Evolutionary conservation across 2,329 filamentous ascomycete species (phyloP).

Genomic region (Tolypocladium ovalisporum): DNA sequence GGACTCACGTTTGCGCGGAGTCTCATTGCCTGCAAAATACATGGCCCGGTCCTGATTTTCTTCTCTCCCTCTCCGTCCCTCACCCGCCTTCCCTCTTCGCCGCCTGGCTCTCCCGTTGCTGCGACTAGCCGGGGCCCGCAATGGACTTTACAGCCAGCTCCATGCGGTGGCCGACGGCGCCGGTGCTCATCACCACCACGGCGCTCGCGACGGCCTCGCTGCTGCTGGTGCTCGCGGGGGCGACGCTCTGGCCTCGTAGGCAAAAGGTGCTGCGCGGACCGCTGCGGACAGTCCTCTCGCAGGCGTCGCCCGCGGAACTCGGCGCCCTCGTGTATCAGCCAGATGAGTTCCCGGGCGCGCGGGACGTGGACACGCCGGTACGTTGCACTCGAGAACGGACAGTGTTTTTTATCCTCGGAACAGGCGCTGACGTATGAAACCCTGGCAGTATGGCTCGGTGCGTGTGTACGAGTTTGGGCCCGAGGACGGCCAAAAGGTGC

Average conservation of each 20-base stretch:
- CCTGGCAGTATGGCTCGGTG: constrained; percentile 56
- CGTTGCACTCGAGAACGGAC: constrained; percentile 9
- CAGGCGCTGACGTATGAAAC: constrained; percentile 3
- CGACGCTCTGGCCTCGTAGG: constrained; percentile 28
- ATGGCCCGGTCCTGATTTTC: neutral
- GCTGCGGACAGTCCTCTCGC: constrained; percentile 27
- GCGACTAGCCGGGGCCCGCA: neutral
- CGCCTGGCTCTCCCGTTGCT: neutral
- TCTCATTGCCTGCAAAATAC: neutral
- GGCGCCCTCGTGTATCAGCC: constrained; percentile 45
- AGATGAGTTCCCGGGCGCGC: constrained; percentile 58
- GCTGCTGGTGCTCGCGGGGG: constrained; percentile 21
- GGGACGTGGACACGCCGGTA: constrained; percentile 61
- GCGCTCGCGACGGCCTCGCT: constrained; percentile 29
- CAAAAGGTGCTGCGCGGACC: constrained; percentile 32
- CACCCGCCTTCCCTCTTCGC: neutral
- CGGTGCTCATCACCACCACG: constrained; percentile 26
- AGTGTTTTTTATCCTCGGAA: neutral
- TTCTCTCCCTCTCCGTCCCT: neutral
- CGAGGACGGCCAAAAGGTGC: constrained; percentile 57
- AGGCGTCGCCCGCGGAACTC: constrained; percentile 23
- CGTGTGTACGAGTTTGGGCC: constrained; percentile 79
- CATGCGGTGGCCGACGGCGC: constrained; percentile 10
- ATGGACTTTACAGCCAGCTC: constrained; percentile 18
- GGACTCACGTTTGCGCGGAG: no score